These are phyloP conservation scores for Tetraselmis striata DNA, from an alignment of 139 green algal genomes.

Conservation along the genomic window DNA sequence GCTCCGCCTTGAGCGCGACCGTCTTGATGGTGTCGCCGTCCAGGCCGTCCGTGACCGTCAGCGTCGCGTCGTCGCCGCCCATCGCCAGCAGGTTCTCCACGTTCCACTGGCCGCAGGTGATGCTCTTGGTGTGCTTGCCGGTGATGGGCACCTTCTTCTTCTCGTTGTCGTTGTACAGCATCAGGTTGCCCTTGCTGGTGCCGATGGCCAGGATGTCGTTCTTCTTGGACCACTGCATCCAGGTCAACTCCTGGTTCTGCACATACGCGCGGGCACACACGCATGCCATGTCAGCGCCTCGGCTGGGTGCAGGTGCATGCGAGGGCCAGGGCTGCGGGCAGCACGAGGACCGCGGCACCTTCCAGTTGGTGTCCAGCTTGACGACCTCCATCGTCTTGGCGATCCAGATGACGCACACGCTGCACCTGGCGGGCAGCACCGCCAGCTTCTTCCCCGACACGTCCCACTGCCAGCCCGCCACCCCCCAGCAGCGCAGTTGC, in stretches of 20 bases:
- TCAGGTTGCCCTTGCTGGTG: constrained; percentile 59
- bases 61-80: constrained; percentile 28
- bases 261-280: not conserved
- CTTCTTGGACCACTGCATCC: constrained; percentile 43
- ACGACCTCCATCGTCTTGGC: constrained; percentile 43
- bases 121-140: constrained; percentile 50
- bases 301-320: not conserved
- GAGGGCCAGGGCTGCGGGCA: not conserved
- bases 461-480: constrained; percentile 61
- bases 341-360: constrained; percentile 33
- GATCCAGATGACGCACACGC: constrained; percentile 53
- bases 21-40: constrained; percentile 42
- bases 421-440: constrained; percentile 49
- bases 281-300: not conserved
- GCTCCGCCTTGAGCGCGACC: constrained; percentile 35
- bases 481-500: not conserved
- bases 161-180: constrained; percentile 57
- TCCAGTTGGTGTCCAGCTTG: constrained; percentile 62
- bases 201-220: constrained; percentile 51
- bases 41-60: constrained; percentile 34
- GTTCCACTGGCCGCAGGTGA: constrained; percentile 48
- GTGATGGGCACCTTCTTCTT: constrained; percentile 50
- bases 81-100: constrained; percentile 48
- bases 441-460: constrained; percentile 49
- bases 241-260: constrained; percentile 49